Base-by-base conservation (phyloP, 2,329 filamentous ascomycete genomes). In the Byssoonygena ceratinophila region DNA sequence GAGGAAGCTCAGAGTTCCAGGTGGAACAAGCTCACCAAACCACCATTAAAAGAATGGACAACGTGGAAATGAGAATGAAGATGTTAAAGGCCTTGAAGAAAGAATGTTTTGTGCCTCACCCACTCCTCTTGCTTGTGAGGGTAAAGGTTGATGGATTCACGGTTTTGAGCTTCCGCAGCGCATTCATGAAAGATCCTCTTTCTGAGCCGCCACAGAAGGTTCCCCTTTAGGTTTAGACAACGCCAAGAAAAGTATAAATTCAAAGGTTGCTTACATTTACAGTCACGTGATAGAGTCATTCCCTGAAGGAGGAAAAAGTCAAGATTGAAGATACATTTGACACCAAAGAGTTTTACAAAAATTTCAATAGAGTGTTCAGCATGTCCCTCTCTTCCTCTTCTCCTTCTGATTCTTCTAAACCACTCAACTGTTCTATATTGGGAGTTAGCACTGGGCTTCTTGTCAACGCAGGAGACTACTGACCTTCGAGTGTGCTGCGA, bases 401-500 rank as follows among this genome's bases (percentile, higher is more conserved):
- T n/a, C 77, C 76, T 11, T 74, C 71, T 47, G 75, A 73, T 5
- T 74, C 74, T 50, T 76, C 74, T 25, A 84, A 74, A 1, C 75
- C 79, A 55, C 78, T 72, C 5, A 83, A 66, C 72, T 85, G 83
- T 61, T 83, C 82, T 74, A 54, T 20, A 51, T 37, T n/a, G n/a
- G n/a, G 29, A 54, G 64, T 54, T 64, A 57, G 20, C 43, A 37
- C 51, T 37, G 52, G 51, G 8, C n/a, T 45, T 1, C 18, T 12
- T 23, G 12, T 41, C 18, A 39, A 34, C 22, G 23, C 11, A 22
- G 4, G 12, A 46, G 1, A 12, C 16, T 54, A 61, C 66, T 61
- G 66, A 77, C 76, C 83, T 66, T 82, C 75, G 45, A 98, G 69
- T 22, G 87, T 89, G 16, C 63, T 68, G 59, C 76, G 81, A 20